Base-by-base conservation (phyloP, 768 basidiomycete species). In the Kwoniella botswanensis region DNA sequence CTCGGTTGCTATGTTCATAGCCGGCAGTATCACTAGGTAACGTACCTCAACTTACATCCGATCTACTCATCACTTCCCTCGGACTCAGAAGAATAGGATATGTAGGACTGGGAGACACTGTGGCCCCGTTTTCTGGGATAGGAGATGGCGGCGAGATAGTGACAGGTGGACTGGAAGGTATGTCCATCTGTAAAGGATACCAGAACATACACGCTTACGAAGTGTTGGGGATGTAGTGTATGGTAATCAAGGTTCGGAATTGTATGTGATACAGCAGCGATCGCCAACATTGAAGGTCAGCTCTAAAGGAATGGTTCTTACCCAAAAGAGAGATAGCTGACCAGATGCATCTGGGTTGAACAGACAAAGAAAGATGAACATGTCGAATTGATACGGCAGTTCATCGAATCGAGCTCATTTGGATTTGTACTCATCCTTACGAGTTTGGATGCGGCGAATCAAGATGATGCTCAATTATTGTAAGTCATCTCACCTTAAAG, bases 401-500 rank as follows among this genome's bases (percentile, higher is more conserved):
- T 92, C 81, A 85, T 91, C 63, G 79, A 85, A 60, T 72, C 81
- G 2, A 88, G 86, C 21, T 85, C 86, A 26, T 85, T 90, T 59
- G 84, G 85, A 5, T 85, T 87, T 46, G 87, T 87, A 15, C 83
- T 93, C 42, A 86, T 94, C 76, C 84, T 93, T 24, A 88, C 91
- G 17, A 92, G 92, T 26, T 86, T 93, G n/a, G 90, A 93, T 79
- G 85, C 88, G 35, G 88, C 89, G 15, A 88, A 90, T 75, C 87
- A 92, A 72, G 89, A 89, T 24, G 92, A 94, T 77, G 84, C 86
- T 0, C 93, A 94, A 76, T 92, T 93, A 89, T 76, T 86, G 92
- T 93, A 79, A 70, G 89, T 84, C 54, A n/a, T n/a, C 55, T 24
- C 21, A n/a, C 35, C 35, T 35, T 7, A 35, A 7, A 35, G 35